Base-by-base conservation (phyloP, 441 rosid genomes). In the Capsella rubella region DNA sequence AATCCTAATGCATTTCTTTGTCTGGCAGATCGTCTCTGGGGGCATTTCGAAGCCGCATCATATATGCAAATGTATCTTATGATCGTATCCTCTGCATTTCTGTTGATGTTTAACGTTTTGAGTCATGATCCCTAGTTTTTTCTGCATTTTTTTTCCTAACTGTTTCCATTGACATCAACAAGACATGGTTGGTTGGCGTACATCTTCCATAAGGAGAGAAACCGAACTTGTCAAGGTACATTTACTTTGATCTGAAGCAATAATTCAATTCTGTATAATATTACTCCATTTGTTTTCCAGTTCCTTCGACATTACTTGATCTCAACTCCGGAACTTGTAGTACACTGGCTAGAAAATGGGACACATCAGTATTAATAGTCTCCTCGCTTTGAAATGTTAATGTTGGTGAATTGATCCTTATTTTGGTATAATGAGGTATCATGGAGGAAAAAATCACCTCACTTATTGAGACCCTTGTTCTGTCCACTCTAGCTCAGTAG, bases 151-250 rank as follows among this genome's bases (percentile, higher is more conserved):
- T 67, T 46, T 61, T 9, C 49, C 5, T 60, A 21, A 28, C 42
- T 69, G 28, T 64, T 43, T 79, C 84, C 84, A 79, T 89, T 87
- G 84, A 81, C 85, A 56, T 49, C 35, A 66, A 66, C 67, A 78
- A 91, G 98, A 94, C 80, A 90, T 94, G 97, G 98, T 94, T 70
- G 98, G 98, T 64, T 94, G 98, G 98, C 97, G 98, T 61, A 94
- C 97, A 54, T 94, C 98, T 53, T 94, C 98, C 61, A 82, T 94
- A 65, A 89, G 99, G 84, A 84, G 97, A 81, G 97, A 89, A 84
- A 86, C 78, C 13, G 99, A 91, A 82, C 97, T 91, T 72, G 82
- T 85, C 31, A 89, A 84, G 92, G 97, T 91, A 83, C 79, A 2
- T 49, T 45, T 49, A 2, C 3, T 21, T 45, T 27, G 0, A 25